phyloP scores from a whole-genome alignment of 2,329 filamentous ascomycete species.

The Aspergillus fischeri region DNA sequence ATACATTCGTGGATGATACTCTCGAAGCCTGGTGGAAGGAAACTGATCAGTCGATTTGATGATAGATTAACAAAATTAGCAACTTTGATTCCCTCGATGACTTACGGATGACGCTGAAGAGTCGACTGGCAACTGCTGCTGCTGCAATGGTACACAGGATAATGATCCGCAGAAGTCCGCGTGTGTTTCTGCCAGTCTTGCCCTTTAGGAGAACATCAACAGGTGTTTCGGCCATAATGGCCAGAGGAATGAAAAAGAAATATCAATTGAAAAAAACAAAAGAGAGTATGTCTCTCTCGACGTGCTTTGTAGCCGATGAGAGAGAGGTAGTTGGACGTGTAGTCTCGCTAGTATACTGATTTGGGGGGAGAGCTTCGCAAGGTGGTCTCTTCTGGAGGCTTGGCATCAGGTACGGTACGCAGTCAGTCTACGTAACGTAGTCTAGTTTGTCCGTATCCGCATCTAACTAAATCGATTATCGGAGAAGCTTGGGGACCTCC shows the following conservation, averaged over 20 bases:
- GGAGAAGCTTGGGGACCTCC: conserved; percentile 21
- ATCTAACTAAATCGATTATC: neutral
- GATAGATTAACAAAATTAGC: conserved; percentile 1
- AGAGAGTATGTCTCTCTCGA: conserved; percentile 22
- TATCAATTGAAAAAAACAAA: conserved; percentile 24
- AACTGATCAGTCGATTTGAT: conserved; percentile 7
- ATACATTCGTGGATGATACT: conserved; percentile 99
- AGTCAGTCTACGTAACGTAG: neutral
- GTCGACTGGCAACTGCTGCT: conserved; percentile 83
- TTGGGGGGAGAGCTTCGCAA: conserved; percentile 34
- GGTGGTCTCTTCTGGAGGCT: conserved; percentile 41
- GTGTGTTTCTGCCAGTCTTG: conserved; percentile 73
- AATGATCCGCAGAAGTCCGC: conserved; percentile 79
- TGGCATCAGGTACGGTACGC: conserved; percentile 27
- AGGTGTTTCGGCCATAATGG: conserved; percentile 44
- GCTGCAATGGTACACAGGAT: conserved; percentile 90
- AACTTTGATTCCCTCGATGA: conserved; percentile 19
- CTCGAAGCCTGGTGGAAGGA: conserved; percentile 68
- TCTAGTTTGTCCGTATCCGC: neutral
- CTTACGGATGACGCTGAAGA: conserved; percentile 98
- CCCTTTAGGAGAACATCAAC: conserved; percentile 66
- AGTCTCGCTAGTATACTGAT: conserved; percentile 15
- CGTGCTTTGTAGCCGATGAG: conserved; percentile 12
- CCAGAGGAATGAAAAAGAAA: conserved; percentile 29
- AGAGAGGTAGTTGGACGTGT: conserved; percentile 23